These are phyloP conservation scores for Termitomyces sp. DNA, from an alignment of 768 basidiomycete species.

Conservation along the genomic window DNA sequence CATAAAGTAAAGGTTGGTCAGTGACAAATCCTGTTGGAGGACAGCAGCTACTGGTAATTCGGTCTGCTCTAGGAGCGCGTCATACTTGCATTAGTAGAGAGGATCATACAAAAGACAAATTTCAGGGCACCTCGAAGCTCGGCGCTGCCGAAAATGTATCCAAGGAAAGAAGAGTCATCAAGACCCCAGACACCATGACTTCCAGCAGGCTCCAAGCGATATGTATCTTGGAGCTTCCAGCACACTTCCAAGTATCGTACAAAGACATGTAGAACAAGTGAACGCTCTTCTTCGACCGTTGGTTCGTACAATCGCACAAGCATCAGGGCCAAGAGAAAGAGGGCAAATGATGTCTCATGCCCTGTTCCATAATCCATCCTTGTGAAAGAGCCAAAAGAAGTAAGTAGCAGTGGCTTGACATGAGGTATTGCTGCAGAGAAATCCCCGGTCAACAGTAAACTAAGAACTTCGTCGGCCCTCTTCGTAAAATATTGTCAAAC, in stretches of 20 bases:
- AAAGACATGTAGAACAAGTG: conserved; percentile 59
- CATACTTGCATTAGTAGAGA: conserved; percentile 13
- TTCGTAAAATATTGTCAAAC: conserved; percentile 24
- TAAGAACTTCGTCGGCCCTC: conserved; percentile 53
- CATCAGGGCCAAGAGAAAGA: conserved; percentile 73
- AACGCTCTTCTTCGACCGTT: conserved; percentile 57
- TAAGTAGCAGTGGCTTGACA: conserved; percentile 73
- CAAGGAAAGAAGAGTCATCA: conserved; percentile 87
- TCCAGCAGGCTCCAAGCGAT: conserved; percentile 92
- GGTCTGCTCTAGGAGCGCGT: conserved; percentile 47
- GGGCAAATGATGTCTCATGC: conserved; percentile 86
- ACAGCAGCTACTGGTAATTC: conserved; percentile 63
- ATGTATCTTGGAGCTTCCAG: conserved; percentile 85
- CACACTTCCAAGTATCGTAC: conserved; percentile 77
- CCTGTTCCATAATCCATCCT: conserved; percentile 97
- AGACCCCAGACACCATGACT: conserved; percentile 98
- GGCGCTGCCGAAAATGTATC: conserved; percentile 88
- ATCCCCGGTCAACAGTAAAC: conserved; percentile 42
- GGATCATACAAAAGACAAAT: neutral
- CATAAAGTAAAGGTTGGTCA: conserved; percentile 79
- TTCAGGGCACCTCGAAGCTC: conserved; percentile 66
- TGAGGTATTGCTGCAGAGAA: conserved; percentile 50
- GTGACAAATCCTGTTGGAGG: conserved; percentile 53
- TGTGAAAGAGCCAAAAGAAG: conserved; percentile 86
- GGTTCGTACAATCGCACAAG: conserved; percentile 66